A percentile compares a stretch with the other conserved stretches of the same genome.
These are phyloP conservation scores for Aspergillus novofumigatus DNA, from an alignment of 2,329 filamentous ascomycete species.

Conservation along the genomic window DNA sequence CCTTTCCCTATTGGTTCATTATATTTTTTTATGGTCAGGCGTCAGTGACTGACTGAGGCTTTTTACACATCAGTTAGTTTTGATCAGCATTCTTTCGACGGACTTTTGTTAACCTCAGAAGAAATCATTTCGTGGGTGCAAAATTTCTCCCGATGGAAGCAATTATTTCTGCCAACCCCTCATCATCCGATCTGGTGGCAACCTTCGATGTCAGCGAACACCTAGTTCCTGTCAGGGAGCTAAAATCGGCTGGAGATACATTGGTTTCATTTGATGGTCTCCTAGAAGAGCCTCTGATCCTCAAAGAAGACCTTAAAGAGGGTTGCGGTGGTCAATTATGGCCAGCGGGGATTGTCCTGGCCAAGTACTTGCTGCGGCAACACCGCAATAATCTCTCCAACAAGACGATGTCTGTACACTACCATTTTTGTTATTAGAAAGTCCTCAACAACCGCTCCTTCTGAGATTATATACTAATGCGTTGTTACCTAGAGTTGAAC, in stretches of 20 bases:
- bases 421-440: background rate
- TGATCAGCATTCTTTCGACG: background rate
- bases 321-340: conserved; percentile 93
- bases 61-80: background rate
- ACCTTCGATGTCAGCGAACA: conserved; percentile 49
- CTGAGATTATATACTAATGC: conserved; percentile 5
- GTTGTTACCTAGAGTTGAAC: conserved; percentile 64
- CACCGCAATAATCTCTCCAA: conserved; percentile 59
- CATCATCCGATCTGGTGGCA: conserved; percentile 23
- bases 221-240: conserved; percentile 51
- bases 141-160: conserved; percentile 7
- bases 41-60: background rate
- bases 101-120: background rate
- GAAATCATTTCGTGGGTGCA: background rate
- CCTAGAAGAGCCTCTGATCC: conserved; percentile 62
- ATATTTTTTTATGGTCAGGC: background rate
- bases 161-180: conserved; percentile 6
- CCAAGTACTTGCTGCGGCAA: conserved; percentile 77
- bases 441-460: background rate
- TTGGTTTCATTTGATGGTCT: conserved; percentile 67
- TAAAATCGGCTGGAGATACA: conserved; percentile 51
- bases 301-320: conserved; percentile 79
- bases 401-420: conserved; percentile 66
- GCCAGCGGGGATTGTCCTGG: conserved; percentile 87
- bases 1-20: background rate